Conservation (phyloP, 805 yeast species). For the Cephaloascus albidus region DNA sequence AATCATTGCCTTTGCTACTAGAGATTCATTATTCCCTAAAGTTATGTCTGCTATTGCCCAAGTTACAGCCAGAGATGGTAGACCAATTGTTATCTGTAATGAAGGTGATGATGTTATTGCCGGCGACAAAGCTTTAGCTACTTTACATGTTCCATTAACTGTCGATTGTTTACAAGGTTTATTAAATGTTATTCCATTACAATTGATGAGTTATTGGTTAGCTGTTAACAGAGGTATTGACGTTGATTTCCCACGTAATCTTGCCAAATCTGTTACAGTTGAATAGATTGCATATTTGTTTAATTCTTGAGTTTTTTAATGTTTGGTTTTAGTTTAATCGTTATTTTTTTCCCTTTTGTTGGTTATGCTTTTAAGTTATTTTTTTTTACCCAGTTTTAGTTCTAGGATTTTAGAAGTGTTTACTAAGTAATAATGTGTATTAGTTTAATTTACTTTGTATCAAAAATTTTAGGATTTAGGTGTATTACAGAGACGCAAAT, state of each 20-base stretch:
- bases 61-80: slow-evolving; percentile 95
- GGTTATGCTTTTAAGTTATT: slow-evolving; percentile 1
- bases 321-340: too few relatives aligned
- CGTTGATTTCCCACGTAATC: slow-evolving; percentile 97
- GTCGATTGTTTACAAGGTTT: slow-evolving; percentile 98
- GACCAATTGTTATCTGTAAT: slow-evolving; percentile 88
- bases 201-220: slow-evolving; percentile 93
- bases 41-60: slow-evolving; percentile 93
- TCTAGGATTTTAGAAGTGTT: background rate
- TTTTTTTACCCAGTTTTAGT: slow-evolving; percentile 1
- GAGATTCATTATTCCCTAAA: slow-evolving; percentile 94
- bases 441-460: too few relatives aligned
- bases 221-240: slow-evolving; percentile 93
- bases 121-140: slow-evolving; percentile 48
- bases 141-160: slow-evolving; percentile 86
- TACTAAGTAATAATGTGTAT: background rate
- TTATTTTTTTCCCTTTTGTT: background rate
- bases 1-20: slow-evolving; percentile 90
- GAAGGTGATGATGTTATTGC: slow-evolving; percentile 62
- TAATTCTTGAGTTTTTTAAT: background rate
- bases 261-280: slow-evolving; percentile 97
- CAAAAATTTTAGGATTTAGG: too few relatives aligned
- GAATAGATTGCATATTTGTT: slow-evolving; percentile 36
- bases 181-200: slow-evolving; percentile 88
- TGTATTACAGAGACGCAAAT: too few relatives aligned